A percentile compares a stretch with the other conserved stretches of the same genome.
Conservation (phyloP, 1,139 yeast genomes). For the Nadsonia commutata region DNA sequence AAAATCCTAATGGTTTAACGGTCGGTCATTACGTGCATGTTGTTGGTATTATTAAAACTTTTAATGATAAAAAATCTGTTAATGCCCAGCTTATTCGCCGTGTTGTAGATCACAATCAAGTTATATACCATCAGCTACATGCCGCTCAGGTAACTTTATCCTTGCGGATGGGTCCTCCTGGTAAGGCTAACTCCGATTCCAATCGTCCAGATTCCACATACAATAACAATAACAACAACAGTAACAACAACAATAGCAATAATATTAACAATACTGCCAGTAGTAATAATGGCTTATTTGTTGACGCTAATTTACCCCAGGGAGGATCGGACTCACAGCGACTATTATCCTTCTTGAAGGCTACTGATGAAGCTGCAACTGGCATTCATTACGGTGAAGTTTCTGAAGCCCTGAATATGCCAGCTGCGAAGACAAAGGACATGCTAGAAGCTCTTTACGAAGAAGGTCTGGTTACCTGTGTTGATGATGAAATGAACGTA, state of each 20-base stretch:
- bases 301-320: neutral
- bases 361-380: neutral
- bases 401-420: neutral
- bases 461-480: neutral
- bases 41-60: neutral
- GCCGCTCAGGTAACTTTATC: neutral
- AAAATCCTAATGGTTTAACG: too few species aligned
- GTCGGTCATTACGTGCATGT: neutral
- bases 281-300: neutral
- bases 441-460: neutral
- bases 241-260: neutral
- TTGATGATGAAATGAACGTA: neutral
- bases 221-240: neutral
- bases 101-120: neutral
- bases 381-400: neutral
- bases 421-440: neutral
- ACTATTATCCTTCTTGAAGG: neutral
- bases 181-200: too few species aligned
- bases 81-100: neutral
- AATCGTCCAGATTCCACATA: too few species aligned
- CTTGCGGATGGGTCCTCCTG: neutral
- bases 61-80: neutral
- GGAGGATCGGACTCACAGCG: neutral
- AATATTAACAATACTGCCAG: neutral
- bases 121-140: neutral